Evolutionary conservation across 345 rosid genomes (phyloP).

Genomic region (Physaria fendleri): DNA sequence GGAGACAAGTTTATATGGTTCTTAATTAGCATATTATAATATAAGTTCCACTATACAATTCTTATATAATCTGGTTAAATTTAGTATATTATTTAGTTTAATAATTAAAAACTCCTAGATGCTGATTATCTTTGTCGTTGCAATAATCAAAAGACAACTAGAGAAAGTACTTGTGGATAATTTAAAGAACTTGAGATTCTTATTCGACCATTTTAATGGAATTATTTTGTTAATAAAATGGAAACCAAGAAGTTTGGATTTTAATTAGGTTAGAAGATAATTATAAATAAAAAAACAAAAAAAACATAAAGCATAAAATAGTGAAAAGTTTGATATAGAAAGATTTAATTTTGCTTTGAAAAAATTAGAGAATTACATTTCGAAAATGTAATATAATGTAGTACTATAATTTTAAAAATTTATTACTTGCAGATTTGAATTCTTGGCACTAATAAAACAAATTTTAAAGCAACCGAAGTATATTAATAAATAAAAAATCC

Average conservation of each 20-base stretch:
- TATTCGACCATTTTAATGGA: slow-evolving; percentile 3
- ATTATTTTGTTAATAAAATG: neutral
- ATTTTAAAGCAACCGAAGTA: no score
- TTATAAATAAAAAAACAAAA: neutral
- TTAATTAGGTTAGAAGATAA: neutral
- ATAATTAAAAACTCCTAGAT: slow-evolving; percentile 6
- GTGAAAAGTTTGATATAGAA: neutral
- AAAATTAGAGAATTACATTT: neutral
- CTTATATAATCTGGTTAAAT: slow-evolving; percentile 16
- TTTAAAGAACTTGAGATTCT: slow-evolving; percentile 10
- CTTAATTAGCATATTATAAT: neutral
- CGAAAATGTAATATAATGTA: neutral
- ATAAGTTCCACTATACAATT: slow-evolving; percentile 11
- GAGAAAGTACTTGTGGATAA: neutral
- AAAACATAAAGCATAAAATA: neutral
- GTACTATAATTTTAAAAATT: no score
- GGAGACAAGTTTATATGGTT: slow-evolving; percentile 8
- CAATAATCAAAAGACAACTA: slow-evolving; percentile 20
- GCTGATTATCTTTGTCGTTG: slow-evolving; percentile 28
- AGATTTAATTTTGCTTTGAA: neutral
- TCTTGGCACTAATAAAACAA: no score
- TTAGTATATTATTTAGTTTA: neutral
- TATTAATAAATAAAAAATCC: no score
- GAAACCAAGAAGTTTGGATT: neutral
- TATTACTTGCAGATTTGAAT: no score